Conservation (phyloP, 495 filamentous ascomycete genomes). For the Darksidea phi region DNA sequence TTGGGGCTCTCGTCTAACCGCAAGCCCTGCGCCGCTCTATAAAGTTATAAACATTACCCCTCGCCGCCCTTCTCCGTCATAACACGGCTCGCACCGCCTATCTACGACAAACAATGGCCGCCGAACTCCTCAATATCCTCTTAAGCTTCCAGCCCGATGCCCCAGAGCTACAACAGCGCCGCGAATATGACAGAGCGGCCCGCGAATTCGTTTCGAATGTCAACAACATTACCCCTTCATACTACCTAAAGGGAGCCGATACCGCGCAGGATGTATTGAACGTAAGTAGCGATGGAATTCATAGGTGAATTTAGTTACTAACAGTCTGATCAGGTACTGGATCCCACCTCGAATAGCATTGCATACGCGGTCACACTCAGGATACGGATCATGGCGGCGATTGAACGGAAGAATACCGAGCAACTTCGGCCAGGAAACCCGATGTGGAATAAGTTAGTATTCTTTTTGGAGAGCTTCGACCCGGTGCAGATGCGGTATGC, state of each 20-base stretch:
- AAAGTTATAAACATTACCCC: not conserved
- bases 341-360: slow-evolving; percentile 40
- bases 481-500: slow-evolving; percentile 60
- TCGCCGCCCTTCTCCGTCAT: not conserved
- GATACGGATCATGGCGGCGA: slow-evolving; percentile 24
- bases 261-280: slow-evolving; percentile 37
- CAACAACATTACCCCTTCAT: slow-evolving; percentile 13
- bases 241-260: slow-evolving; percentile 33
- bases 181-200: slow-evolving; percentile 34
- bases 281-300: slow-evolving; percentile 8
- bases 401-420: slow-evolving; percentile 27
- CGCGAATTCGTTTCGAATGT: slow-evolving; percentile 29
- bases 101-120: slow-evolving; percentile 17
- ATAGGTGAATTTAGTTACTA: not conserved
- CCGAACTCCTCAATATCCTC: slow-evolving; percentile 20
- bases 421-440: slow-evolving; percentile 22
- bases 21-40: too few species aligned
- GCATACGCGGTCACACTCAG: slow-evolving; percentile 38
- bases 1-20: too few species aligned
- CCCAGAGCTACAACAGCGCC: slow-evolving; percentile 22
- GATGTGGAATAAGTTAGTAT: slow-evolving; percentile 51
- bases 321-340: slow-evolving; percentile 33
- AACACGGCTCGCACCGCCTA: not conserved
- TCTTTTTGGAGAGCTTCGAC: slow-evolving; percentile 57
- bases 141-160: slow-evolving; percentile 28